phyloP scores from a whole-genome alignment of 352 stramenopile genomes.

The Globisporangium takayamanum region DNA sequence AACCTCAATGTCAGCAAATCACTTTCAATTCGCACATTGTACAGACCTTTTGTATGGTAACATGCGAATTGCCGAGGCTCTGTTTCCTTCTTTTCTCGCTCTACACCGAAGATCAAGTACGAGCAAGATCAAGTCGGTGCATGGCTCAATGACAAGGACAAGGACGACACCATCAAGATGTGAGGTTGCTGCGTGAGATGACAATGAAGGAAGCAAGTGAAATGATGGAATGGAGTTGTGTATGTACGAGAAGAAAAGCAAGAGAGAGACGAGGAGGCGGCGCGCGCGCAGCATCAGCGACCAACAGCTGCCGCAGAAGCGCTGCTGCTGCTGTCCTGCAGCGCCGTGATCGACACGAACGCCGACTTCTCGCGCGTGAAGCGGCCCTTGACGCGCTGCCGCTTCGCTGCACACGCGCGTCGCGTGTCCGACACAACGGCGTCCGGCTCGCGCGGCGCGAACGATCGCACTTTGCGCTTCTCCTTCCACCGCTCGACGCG shows the following conservation, averaged over 20 bases:
- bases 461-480: constrained; percentile 35
- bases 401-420: constrained; percentile 52
- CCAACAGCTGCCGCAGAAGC: neutral
- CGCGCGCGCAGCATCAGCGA: neutral
- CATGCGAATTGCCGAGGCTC: too few relatives aligned
- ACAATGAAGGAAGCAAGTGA: neutral
- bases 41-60: too few relatives aligned
- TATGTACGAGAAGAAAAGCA: neutral
- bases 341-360: constrained; percentile 60
- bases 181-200: too few relatives aligned
- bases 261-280: neutral
- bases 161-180: too few relatives aligned
- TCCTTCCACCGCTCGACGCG: constrained; percentile 25
- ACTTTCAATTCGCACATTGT: too few relatives aligned
- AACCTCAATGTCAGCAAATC: neutral
- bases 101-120: too few relatives aligned
- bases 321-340: constrained; percentile 25
- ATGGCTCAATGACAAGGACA: too few relatives aligned
- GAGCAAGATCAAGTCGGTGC: too few relatives aligned
- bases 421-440: constrained; percentile 38
- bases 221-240: neutral
- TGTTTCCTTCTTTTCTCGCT: too few relatives aligned
- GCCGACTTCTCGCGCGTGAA: constrained; percentile 44
- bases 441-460: constrained; percentile 15
- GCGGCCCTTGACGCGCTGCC: constrained; percentile 56